Percentiles rank a stretch among this genome's conserved stretches.
These are phyloP conservation scores for Pisolithus sp. DNA, from an alignment of 768 basidiomycete species.

Conservation along the genomic window DNA sequence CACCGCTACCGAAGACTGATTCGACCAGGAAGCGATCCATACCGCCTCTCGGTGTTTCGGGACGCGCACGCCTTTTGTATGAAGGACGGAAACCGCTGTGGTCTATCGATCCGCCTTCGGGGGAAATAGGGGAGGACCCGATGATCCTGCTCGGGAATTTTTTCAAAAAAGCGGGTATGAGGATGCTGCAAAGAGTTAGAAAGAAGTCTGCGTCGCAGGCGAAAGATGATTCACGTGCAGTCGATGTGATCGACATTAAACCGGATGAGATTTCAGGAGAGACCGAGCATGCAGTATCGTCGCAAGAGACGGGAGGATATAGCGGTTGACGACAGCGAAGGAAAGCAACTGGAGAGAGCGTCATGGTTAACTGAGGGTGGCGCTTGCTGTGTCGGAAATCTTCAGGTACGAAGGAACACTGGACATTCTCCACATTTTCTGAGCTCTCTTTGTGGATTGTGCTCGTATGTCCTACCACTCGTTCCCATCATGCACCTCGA, in stretches of 20 bases:
- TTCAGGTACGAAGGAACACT: conserved; percentile 18
- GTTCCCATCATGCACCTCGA: not conserved
- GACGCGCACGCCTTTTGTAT: conserved; percentile 25
- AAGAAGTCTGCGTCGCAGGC: conserved; percentile 26
- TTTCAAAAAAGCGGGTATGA: conserved; percentile 37
- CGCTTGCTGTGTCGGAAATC: conserved; percentile 5
- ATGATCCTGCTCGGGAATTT: conserved; percentile 43
- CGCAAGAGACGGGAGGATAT: not conserved
- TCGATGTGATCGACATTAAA: conserved; percentile 17
- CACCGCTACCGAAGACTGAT: conserved; percentile 49
- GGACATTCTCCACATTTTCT: conserved; percentile 65
- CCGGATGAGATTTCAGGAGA: conserved; percentile 24
- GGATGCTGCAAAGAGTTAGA: conserved; percentile 43
- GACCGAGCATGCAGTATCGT: not conserved
- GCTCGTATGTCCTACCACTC: not conserved
- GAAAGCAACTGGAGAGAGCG: conserved; percentile 11
- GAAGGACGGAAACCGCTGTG: conserved; percentile 15
- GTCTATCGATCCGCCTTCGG: conserved; percentile 18
- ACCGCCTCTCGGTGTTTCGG: conserved; percentile 51
- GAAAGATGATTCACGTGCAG: conserved; percentile 1
- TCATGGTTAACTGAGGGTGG: conserved; percentile 25
- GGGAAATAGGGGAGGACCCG: conserved; percentile 39
- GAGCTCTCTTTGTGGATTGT: conserved; percentile 37
- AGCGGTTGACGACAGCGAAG: conserved; percentile 1
- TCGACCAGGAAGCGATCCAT: conserved; percentile 43